Evolutionary conservation across 179 eudicot species (phyloP).

Genomic region (Gypsophila paniculata): DNA sequence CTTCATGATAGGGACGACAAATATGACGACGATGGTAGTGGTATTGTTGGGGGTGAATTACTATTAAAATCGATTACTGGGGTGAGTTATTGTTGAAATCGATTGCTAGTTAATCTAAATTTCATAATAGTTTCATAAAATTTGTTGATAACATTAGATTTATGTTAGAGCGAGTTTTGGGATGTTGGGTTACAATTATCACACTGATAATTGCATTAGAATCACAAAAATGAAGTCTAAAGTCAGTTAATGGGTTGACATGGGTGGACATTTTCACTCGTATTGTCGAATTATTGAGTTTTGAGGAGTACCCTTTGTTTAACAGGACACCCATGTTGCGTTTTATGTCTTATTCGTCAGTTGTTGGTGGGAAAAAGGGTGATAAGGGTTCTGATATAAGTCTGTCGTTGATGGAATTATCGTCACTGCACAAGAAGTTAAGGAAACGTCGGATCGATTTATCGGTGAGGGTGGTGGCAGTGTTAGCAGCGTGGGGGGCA

Average conservation of each 20-base stretch:
- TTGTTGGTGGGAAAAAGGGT: slow-evolving; percentile 28
- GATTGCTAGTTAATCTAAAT: slow-evolving; percentile 13
- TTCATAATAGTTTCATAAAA: slow-evolving; percentile 14
- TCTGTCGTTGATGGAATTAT: slow-evolving; percentile 47
- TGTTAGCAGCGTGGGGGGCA: too few relatives aligned
- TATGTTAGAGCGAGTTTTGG: slow-evolving; percentile 23
- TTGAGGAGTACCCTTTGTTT: slow-evolving; percentile 22
- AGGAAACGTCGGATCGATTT: slow-evolving; percentile 58
- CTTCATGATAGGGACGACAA: too few relatives aligned
- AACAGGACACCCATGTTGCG: slow-evolving; percentile 26
- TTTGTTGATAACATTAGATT: slow-evolving; percentile 9
- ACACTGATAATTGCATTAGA: slow-evolving; percentile 19
- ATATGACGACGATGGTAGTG: too few relatives aligned
- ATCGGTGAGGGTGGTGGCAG: too few relatives aligned
- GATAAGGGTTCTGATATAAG: slow-evolving; percentile 39
- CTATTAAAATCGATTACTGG: too few relatives aligned
- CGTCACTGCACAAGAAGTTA: slow-evolving; percentile 48
- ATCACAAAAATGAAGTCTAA: slow-evolving; percentile 12
- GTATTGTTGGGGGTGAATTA: too few relatives aligned
- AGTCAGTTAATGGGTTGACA: slow-evolving; percentile 16
- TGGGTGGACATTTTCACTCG: slow-evolving; percentile 25
- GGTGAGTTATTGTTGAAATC: slow-evolving; percentile 43
- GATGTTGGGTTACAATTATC: slow-evolving; percentile 22
- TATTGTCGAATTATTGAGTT: slow-evolving; percentile 23
- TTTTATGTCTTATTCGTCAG: slow-evolving; percentile 27